Percentiles rank a stretch among this genome's conserved stretches.
These are phyloP conservation scores for Cucurbita pepo DNA, from an alignment of 306 rosid species.

Conservation along the genomic window DNA sequence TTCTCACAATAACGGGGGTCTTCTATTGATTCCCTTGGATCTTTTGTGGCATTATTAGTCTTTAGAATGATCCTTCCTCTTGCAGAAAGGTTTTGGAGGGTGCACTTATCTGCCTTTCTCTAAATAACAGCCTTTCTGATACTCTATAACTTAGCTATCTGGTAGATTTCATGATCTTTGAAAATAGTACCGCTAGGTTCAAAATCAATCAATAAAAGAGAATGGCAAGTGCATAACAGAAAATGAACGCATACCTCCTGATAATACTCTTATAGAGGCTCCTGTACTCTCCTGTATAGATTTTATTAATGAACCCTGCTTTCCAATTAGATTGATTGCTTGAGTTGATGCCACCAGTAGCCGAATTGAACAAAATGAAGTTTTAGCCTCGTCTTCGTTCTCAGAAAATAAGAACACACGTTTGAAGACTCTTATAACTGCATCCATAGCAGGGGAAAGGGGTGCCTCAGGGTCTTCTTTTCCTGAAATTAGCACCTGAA, in stretches of 20 bases:
- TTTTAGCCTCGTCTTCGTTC: constrained; percentile 28
- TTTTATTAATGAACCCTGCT: constrained; percentile 84
- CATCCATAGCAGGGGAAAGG: constrained; percentile 94
- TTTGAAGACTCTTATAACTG: constrained; percentile 66
- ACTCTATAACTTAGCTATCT: not conserved
- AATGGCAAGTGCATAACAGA: not conserved
- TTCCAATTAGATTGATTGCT: constrained; percentile 91
- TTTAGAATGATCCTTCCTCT: not conserved
- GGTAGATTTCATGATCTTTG: not conserved
- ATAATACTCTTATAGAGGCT: constrained; percentile 60
- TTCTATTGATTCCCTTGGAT: not conserved
- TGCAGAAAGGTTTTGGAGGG: not conserved
- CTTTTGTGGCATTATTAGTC: not conserved
- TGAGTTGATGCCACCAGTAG: constrained; percentile 88
- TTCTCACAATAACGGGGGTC: not conserved
- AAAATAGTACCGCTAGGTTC: not conserved
- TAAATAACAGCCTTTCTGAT: not conserved
- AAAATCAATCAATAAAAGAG: not conserved
- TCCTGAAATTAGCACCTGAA: constrained; percentile 77
- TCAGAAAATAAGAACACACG: constrained; percentile 69
- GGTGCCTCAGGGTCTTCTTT: constrained; percentile 69
- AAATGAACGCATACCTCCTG: constrained; percentile 52
- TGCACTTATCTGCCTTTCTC: not conserved
- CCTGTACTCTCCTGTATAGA: constrained; percentile 78
- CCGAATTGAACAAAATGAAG: constrained; percentile 51